Evolutionary conservation across 2,329 filamentous ascomycete species (phyloP), one percentile per base, ranked within the genome.

Genomic region (Truncatella angustata): DNA sequence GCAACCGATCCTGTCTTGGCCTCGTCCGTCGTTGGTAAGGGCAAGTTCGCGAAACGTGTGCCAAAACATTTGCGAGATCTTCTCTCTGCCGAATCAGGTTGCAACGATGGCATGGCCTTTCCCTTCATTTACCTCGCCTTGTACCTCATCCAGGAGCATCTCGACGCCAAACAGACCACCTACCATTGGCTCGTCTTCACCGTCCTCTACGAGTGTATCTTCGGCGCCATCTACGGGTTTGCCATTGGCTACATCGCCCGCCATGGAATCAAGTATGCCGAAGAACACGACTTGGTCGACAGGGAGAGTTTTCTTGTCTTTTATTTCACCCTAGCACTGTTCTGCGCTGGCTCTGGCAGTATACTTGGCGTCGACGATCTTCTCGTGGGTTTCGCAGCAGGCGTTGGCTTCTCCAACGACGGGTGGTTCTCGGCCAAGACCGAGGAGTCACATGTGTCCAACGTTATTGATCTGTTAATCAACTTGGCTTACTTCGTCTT

Each of bases 41-140:
- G 94, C 64, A 99, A 99, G 72, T 99, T 99, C 64, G 93, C 94
- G 32, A 96, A 96, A 74, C 86, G 94, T 57, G 91, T 99, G 4
- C 94, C 94, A 20, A 97, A 97, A 76, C 94, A 99, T 85, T 76
- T 99, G 73, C 84, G 94, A 78, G 94, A 99, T 73, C 68, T 99
- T 48, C 78, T 99, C 11, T 99, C 94, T 4, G 92, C 92, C 52
- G 94, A 99, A 73, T 99, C 94, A 6, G 94, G 94, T 26, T 99
- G 94, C 74, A 99, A 99, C 79, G 94, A 99, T 69, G 94, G 94
- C 72, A 99, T 99, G 94, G 94, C 94, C 1, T 99, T 99, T 66
- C 94, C 94, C 0, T 99, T 99, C 70, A 84, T 99, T 63, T 99
- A 99, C 68, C 79, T 99, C 26, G 87, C 90, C 1, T 76, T 97